These are phyloP conservation scores for Solanum medicagineum DNA, from an alignment of 257 asterid genomes.

Conservation along the genomic window DNA sequence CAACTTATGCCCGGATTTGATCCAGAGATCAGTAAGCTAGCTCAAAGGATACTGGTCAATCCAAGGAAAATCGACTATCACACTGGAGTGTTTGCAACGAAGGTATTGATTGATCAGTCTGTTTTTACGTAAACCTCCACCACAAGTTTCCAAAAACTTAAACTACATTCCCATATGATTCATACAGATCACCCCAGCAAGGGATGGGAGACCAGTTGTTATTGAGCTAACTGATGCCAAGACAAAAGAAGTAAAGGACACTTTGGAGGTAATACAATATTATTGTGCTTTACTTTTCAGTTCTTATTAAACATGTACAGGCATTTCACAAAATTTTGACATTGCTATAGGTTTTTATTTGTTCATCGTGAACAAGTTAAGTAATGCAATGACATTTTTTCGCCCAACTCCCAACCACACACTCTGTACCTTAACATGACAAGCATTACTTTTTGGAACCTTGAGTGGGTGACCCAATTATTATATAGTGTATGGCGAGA, in stretches of 20 bases:
- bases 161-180: not conserved
- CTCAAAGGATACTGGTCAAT: constrained; percentile 76
- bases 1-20: constrained; percentile 96
- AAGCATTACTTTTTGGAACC: too few species aligned
- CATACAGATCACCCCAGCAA: constrained; percentile 80
- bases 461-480: too few species aligned
- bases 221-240: constrained; percentile 95
- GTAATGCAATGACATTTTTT: too few species aligned
- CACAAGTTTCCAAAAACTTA: not conserved
- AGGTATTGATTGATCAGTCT: constrained; percentile 34
- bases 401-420: too few species aligned
- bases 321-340: not conserved
- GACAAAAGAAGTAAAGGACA: constrained; percentile 84
- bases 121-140: not conserved
- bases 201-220: constrained; percentile 89
- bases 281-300: not conserved
- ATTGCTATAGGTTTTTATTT: not conserved
- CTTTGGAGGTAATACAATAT: constrained; percentile 48
- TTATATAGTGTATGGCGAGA: too few species aligned
- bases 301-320: not conserved
- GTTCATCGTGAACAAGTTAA: too few species aligned
- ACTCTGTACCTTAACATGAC: too few species aligned
- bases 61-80: constrained; percentile 80
- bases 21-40: constrained; percentile 89
- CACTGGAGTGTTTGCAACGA: constrained; percentile 89